Percentiles rank a stretch among this genome's conserved stretches.
Evolutionary conservation across 148 eudicot genomes (phyloP).

Genomic region (Amaranthus cruentus): DNA sequence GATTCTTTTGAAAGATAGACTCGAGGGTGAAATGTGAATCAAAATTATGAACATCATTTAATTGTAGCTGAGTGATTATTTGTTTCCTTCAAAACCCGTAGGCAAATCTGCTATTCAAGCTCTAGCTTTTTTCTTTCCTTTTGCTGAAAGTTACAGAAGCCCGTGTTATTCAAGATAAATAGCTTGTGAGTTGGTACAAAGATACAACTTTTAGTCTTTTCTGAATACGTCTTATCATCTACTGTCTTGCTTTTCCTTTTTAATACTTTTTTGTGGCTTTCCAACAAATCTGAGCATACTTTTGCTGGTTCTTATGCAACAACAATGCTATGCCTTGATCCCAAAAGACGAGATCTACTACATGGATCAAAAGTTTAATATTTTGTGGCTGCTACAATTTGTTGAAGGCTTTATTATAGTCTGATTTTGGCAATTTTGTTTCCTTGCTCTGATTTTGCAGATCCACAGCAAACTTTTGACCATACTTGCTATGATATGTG

Average conservation of each 20-base stretch:
- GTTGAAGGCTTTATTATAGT: neutral
- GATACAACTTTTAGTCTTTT: neutral
- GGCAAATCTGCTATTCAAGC: neutral
- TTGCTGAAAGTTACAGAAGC: neutral
- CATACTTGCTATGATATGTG: constrained; percentile 67
- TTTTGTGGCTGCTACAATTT: neutral
- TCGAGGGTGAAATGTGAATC: neutral
- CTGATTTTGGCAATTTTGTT: neutral
- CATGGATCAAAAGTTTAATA: neutral
- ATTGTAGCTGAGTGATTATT: neutral
- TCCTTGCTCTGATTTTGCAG: constrained; percentile 39
- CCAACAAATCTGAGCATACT: neutral
- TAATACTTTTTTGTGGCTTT: neutral
- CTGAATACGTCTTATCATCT: neutral
- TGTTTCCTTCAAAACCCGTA: neutral
- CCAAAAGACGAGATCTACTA: neutral
- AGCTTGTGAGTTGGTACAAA: neutral
- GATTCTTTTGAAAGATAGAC: neutral
- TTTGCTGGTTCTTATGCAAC: neutral
- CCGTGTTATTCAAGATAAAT: neutral
- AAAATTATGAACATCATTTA: neutral
- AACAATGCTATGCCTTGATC: no score
- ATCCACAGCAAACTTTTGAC: constrained; percentile 79
- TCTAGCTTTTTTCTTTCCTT: neutral
- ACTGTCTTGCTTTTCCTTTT: neutral